These are phyloP conservation scores for Monosporascus ibericus DNA, from an alignment of 2,329 filamentous ascomycete species.

Conservation along the genomic window DNA sequence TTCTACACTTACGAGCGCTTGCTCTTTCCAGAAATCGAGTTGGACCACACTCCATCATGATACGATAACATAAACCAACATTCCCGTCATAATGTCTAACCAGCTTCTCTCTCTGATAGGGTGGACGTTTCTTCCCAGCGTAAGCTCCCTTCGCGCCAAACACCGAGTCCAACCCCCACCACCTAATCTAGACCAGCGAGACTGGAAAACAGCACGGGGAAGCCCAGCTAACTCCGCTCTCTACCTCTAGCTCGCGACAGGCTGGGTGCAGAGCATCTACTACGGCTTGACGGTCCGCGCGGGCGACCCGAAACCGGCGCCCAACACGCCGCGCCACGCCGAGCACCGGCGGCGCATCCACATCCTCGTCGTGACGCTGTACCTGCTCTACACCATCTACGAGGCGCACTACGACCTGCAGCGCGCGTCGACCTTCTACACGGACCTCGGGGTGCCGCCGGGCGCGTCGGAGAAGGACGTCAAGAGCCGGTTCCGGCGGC, in stretches of 20 bases:
- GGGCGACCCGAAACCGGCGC: constrained; percentile 71
- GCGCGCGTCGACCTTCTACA: constrained; percentile 69
- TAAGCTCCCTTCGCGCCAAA: constrained; percentile 25
- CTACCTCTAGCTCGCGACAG: constrained; percentile 61
- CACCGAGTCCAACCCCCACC: background rate
- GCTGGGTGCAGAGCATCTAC: constrained; percentile 72
- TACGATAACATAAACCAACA: background rate
- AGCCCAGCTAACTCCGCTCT: constrained; percentile 8
- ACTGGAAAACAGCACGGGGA: background rate
- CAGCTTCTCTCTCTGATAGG: constrained; percentile 47
- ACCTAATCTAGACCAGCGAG: background rate
- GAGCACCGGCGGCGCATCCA: constrained; percentile 77
- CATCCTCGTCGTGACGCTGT: constrained; percentile 72
- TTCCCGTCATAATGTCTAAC: constrained; percentile 36
- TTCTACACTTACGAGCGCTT: background rate
- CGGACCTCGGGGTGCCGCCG: constrained; percentile 64
- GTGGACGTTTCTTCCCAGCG: constrained; percentile 51
- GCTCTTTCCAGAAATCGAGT: background rate
- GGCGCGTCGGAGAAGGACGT: constrained; percentile 67
- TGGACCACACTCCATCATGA: background rate
- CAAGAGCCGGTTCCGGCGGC: constrained; percentile 76
- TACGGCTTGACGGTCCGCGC: constrained; percentile 87
- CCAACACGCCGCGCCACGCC: constrained; percentile 61
- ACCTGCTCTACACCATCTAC: constrained; percentile 88
- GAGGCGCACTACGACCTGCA: constrained; percentile 81